phyloP scores from a whole-genome alignment of 495 filamentous ascomycete species.

The Podospora tetraspora region DNA sequence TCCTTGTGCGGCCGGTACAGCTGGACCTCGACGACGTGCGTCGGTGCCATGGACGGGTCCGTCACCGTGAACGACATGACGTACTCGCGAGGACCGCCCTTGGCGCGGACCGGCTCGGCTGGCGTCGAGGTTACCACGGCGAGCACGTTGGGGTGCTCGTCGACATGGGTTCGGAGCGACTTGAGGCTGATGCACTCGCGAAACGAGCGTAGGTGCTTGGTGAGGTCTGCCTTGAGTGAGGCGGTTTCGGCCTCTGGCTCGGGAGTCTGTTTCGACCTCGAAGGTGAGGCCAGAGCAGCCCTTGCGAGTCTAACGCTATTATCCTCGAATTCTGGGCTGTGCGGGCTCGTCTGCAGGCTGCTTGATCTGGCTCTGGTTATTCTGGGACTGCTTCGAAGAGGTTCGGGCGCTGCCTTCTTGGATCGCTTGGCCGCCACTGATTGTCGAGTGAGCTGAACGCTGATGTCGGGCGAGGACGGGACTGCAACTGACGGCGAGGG shows the following conservation, averaged over 20 bases:
- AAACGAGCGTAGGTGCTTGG: slow-evolving; percentile 51
- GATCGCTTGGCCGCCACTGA: slow-evolving; percentile 27
- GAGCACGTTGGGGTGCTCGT: slow-evolving; percentile 56
- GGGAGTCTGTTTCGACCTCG: slow-evolving; percentile 8
- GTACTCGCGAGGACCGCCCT: slow-evolving; percentile 64
- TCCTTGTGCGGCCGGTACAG: slow-evolving; percentile 70
- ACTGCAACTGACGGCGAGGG: not conserved
- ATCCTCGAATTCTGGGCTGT: slow-evolving; percentile 18
- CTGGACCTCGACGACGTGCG: slow-evolving; percentile 52
- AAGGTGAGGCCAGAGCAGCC: slow-evolving; percentile 22
- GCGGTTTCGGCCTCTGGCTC: slow-evolving; percentile 17
- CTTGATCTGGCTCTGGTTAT: slow-evolving; percentile 24
- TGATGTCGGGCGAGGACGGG: slow-evolving; percentile 24
- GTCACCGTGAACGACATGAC: slow-evolving; percentile 63
- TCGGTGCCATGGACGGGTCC: slow-evolving; percentile 53
- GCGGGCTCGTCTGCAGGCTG: slow-evolving; percentile 21
- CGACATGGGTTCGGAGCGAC: slow-evolving; percentile 52
- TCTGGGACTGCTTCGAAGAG: slow-evolving; percentile 20
- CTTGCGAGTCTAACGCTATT: slow-evolving; percentile 22
- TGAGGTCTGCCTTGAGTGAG: slow-evolving; percentile 35
- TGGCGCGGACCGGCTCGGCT: slow-evolving; percentile 52
- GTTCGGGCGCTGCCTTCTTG: slow-evolving; percentile 24
- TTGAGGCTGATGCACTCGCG: slow-evolving; percentile 67
- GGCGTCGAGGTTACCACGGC: slow-evolving; percentile 58
- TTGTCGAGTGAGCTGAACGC: slow-evolving; percentile 33